Conservation (phyloP, 1,284 basidiomycete species). For the Golubevia pallescens region DNA sequence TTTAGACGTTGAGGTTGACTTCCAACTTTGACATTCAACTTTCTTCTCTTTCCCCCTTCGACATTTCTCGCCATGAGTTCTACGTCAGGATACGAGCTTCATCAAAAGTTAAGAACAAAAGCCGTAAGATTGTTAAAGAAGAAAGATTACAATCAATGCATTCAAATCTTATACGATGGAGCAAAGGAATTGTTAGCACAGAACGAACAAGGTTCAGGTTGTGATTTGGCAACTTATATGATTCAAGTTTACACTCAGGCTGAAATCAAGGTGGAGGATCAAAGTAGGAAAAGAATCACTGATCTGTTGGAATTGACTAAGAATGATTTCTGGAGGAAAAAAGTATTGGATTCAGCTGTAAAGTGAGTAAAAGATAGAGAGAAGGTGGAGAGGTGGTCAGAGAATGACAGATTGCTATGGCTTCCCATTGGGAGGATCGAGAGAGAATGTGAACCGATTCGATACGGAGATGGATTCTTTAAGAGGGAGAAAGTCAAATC, state of each 20-base stretch:
- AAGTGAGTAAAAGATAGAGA: conserved; percentile 27
- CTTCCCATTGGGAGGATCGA: not conserved
- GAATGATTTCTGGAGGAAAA: conserved; percentile 58
- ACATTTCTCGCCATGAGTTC: too few relatives aligned
- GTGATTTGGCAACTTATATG: conserved; percentile 59
- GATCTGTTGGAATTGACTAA: conserved; percentile 32
- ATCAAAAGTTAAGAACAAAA: conserved; percentile 62
- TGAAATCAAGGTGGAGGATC: conserved; percentile 23
- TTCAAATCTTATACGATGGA: conserved; percentile 42
- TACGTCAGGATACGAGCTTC: conserved; percentile 49
- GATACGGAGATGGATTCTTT: too few relatives aligned
- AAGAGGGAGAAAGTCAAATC: too few relatives aligned
- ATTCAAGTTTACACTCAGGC: conserved; percentile 50
- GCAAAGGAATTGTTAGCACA: conserved; percentile 37
- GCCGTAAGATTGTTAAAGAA: conserved; percentile 56
- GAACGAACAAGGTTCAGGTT: conserved; percentile 56
- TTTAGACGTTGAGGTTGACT: too few relatives aligned
- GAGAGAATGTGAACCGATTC: too few relatives aligned
- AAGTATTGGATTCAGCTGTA: conserved; percentile 50
- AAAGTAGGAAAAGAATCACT: conserved; percentile 31
- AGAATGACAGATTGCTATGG: not conserved
- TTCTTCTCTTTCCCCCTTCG: too few relatives aligned
- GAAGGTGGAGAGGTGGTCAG: not conserved
- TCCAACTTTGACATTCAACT: too few relatives aligned
- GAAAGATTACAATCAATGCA: conserved; percentile 55